Evolutionary conservation across 495 filamentous ascomycete species (phyloP).

Genomic region (Durotheca rogersii): DNA sequence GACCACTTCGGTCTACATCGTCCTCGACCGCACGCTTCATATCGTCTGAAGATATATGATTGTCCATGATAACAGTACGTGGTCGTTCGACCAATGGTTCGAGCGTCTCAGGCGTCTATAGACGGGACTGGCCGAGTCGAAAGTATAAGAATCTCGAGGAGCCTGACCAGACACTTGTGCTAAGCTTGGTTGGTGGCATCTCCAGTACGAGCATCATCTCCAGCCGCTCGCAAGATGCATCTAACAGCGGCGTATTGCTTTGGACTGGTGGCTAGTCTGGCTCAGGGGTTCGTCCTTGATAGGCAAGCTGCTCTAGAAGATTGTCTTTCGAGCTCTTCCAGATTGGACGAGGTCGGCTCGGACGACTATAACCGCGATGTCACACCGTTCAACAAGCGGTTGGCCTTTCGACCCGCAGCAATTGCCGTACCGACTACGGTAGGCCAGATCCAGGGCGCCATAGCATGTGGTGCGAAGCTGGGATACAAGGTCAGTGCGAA

Average conservation of each 20-base stretch:
- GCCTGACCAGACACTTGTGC: background rate
- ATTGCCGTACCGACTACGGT: slow-evolving; percentile 45
- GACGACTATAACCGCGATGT: slow-evolving; percentile 43
- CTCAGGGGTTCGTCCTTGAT: slow-evolving; percentile 22
- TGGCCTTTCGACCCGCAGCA: slow-evolving; percentile 41
- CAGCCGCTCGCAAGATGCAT: slow-evolving; percentile 24
- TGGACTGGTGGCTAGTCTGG: slow-evolving; percentile 28
- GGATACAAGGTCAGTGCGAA: slow-evolving; percentile 47
- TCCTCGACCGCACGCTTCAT: slow-evolving; percentile 13
- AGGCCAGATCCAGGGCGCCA: slow-evolving; percentile 44
- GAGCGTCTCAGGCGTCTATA: slow-evolving; percentile 9
- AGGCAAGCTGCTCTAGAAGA: slow-evolving; percentile 42
- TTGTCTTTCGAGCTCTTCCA: slow-evolving; percentile 39
- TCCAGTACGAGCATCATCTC: background rate
- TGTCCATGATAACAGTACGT: slow-evolving; percentile 8
- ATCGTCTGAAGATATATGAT: slow-evolving; percentile 24
- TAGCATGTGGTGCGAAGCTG: slow-evolving; percentile 43
- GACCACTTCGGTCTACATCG: slow-evolving; percentile 25
- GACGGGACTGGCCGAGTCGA: slow-evolving; percentile 28
- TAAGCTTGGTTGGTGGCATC: slow-evolving; percentile 2
- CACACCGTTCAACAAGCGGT: slow-evolving; percentile 43
- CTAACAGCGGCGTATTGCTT: slow-evolving; percentile 24
- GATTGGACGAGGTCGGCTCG: slow-evolving; percentile 35
- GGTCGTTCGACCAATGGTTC: slow-evolving; percentile 29
- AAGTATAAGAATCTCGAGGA: slow-evolving; percentile 24